Evolutionary conservation across 108 stramenopile genomes (phyloP), one percentile per base, ranked within the genome.

Genomic region (Tribonema minus): DNA sequence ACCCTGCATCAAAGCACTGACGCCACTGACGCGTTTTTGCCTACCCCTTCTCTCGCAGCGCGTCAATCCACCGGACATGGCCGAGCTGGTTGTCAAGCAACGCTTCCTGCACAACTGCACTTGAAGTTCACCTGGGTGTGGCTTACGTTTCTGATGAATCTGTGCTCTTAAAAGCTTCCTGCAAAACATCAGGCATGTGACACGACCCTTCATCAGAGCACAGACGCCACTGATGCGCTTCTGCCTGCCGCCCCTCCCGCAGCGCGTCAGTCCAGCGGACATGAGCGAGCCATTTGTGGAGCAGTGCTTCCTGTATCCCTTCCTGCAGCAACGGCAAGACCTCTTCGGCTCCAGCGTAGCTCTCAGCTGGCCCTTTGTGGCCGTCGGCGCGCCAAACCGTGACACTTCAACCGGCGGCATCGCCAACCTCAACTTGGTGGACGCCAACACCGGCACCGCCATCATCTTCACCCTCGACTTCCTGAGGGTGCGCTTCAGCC

Each of bases 351-450:
- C 66, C 26, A 69, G 61, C 58, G 88, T 90, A 4, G 87, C 87
- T 7, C 64, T 90, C 20, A 71, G 82, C 60, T 83, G 77, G 23
- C 58, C 68, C 0, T 79, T 79, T 25, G 77, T 70, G 27, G 77
- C 77, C 37, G 87, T 90, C 7, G 90, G 91, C 35, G 89, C 90
- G 27, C 90, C 90, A 5, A 92, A 92, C 79, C 73, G 90, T 33
- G 90, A 92, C 71, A 72, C 68, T 6, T 15, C 15, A 9, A 54
- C 46, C 20, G 46, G 46, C 46, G 20, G 46, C 46, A 54, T 54
- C 9, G 46, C 46, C 46, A 54, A 54, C 46, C 9, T 9, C 20
- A 65, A 85, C 33, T 82, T 88, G 54, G 31, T 72, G 0, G 75
- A 67, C 28, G 60, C 84, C 40, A 90, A 90, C 46, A 87, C 86